A percentile compares a stretch with the other conserved stretches of the same genome.
These are phyloP conservation scores for Paspalum vaginatum DNA, from an alignment of 176 grass and related monocot genomes.

Conservation along the genomic window DNA sequence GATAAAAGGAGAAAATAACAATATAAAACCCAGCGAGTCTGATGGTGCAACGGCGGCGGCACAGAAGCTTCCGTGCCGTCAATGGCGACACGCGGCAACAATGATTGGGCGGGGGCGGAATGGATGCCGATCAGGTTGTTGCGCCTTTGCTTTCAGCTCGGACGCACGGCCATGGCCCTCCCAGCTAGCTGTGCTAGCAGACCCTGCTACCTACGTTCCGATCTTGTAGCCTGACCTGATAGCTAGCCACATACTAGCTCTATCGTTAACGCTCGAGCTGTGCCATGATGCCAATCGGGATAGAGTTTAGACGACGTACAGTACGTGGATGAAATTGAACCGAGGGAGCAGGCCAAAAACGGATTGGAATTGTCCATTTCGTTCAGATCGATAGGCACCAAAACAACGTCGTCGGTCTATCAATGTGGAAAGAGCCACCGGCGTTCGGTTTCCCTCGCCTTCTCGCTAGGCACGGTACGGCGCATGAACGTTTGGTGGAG, in stretches of 20 bases:
- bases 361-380: neutral
- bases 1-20: no score
- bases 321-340: no score
- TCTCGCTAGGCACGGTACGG: neutral
- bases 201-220: neutral
- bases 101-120: neutral
- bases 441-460: neutral
- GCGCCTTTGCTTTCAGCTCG: constrained; percentile 28
- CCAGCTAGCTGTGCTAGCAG: no score
- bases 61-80: no score
- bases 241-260: neutral
- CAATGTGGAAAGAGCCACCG: no score
- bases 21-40: no score
- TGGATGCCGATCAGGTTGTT: constrained; percentile 10
- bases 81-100: no score
- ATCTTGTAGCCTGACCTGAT: neutral
- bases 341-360: no score
- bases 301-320: no score
- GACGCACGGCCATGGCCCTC: neutral
- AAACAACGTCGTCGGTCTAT: neutral
- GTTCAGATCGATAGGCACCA: neutral
- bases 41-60: no score
- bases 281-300: no score
- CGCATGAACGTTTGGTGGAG: neutral
- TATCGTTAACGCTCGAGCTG: no score